A percentile compares a stretch with the other conserved stretches of the same genome.
These are phyloP conservation scores for Ophiocordyceps unilateralis DNA, from an alignment of 2,329 filamentous ascomycete species.

Conservation along the genomic window DNA sequence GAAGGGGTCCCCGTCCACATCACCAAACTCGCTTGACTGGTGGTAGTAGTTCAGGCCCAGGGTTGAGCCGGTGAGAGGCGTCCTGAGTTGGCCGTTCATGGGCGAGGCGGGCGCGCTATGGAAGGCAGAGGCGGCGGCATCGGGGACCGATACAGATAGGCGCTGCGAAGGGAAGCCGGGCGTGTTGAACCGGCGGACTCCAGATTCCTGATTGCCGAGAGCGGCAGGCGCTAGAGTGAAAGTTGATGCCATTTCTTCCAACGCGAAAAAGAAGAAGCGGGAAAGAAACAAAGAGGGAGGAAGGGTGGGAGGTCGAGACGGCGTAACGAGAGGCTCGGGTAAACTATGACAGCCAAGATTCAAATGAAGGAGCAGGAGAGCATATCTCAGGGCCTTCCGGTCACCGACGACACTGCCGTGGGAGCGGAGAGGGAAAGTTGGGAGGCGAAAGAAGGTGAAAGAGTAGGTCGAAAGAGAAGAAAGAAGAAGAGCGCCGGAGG, in stretches of 20 bases:
- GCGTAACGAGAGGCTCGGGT: not conserved
- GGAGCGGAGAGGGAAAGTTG: not conserved
- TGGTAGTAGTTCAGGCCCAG: conserved; percentile 26
- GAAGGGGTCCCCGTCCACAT: conserved; percentile 30
- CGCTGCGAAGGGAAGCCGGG: conserved; percentile 8
- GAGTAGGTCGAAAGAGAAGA: not conserved
- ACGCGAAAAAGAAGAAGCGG: not conserved
- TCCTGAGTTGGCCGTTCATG: conserved; percentile 17
- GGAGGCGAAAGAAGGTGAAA: not conserved
- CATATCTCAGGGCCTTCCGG: not conserved
- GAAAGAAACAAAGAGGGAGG: not conserved
- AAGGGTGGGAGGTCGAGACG: not conserved
- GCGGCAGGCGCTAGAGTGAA: conserved; percentile 23
- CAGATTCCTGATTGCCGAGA: conserved; percentile 19
- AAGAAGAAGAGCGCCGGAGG: not conserved
- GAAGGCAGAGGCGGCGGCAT: conserved; percentile 21
- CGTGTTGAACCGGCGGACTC: conserved; percentile 14
- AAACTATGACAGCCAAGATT: not conserved
- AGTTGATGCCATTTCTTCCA: conserved; percentile 23
- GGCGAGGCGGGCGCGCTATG: conserved; percentile 14
- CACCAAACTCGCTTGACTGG: conserved; percentile 31
- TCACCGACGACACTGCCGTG: not conserved
- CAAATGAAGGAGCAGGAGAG: not conserved
- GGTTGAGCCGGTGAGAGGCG: conserved; percentile 30
- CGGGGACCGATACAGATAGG: conserved; percentile 14